Base-by-base conservation (phyloP, 176 grass and related monocot genomes). In the Olyra latifolia region DNA sequence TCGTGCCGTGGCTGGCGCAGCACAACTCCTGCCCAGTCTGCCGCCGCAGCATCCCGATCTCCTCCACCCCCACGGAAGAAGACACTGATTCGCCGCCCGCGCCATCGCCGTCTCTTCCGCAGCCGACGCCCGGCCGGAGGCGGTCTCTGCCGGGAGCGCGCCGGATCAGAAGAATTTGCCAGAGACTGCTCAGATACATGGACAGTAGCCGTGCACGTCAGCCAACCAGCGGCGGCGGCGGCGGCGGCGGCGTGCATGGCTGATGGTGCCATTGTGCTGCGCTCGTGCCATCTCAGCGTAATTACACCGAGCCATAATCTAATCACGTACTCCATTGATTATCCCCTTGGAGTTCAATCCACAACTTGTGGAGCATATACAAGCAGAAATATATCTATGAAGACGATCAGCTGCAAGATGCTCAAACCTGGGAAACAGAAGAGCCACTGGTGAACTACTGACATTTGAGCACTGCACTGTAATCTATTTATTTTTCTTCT, bases 1-100 rank as follows among this genome's bases (percentile, higher is more conserved):
- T 77, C 57, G 58, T 63, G 10, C 46, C 6, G 42, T 77, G 75
- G 58, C 58, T 77, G 75, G 62, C 27, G 17, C 38, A 50, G 35
- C 45, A 20, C 9, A 80, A 84, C 23, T 80, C 62, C 1, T 89
- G 87, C 69, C 81, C 77, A 35, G 30, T 85, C 35, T 89, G 87
- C 82, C 66, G 29, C 6, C 14, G 67, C 20, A 57, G 58, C 60
- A 58, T 89, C 28, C 54, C 60, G 41, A 24, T 53, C 43, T 49
- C 28, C 20, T 7, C 15, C 30, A 39, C 35, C 14, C 25, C 67
- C 40, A 40, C 14, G 9, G 27, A 14, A 41, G 27, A 14, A 41
- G 77, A 80, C 2, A 6, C 17, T 0, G 9, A 22, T 0, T 6
- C 62, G 23, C 12, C 12, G 45, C 13, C 13, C 10, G 11, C 54